phyloP scores from a whole-genome alignment of 1,139 yeast species.

The Geotrichum phurueaensis region DNA sequence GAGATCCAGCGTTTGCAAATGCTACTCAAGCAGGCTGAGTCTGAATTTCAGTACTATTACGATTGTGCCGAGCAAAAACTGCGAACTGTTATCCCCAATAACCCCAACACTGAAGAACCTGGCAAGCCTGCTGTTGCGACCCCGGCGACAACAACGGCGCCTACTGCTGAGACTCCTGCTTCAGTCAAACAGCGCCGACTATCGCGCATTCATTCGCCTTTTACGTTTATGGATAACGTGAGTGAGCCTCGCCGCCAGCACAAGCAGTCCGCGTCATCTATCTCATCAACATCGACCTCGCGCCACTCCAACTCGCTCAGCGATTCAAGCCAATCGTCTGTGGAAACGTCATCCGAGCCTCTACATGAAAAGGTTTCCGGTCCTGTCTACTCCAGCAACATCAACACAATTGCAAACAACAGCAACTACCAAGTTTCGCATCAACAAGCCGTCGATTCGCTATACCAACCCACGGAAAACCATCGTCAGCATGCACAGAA shows the following conservation, averaged over 20 bases:
- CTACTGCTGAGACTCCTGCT: not conserved
- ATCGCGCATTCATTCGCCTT: constrained; percentile 12
- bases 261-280: constrained; percentile 8
- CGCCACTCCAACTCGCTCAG: constrained; percentile 18
- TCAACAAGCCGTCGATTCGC: not conserved
- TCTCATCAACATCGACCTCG: constrained; percentile 10
- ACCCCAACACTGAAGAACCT: not conserved
- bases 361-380: not conserved
- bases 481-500: not conserved
- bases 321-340: constrained; percentile 15
- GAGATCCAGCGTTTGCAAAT: constrained; percentile 32
- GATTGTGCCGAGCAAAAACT: constrained; percentile 26
- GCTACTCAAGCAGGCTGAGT: constrained; percentile 30
- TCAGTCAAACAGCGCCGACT: not conserved
- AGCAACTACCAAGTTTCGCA: not conserved
- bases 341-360: not conserved
- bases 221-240: constrained; percentile 8
- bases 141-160: not conserved
- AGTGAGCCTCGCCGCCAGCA: constrained; percentile 2
- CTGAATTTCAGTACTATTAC: constrained; percentile 22
- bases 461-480: not conserved
- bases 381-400: not conserved
- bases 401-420: too few relatives aligned
- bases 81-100: constrained; percentile 7
- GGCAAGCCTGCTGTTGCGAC: not conserved